Conservation (phyloP, 306 rosid genomes). For the Canavalia gladiata region DNA sequence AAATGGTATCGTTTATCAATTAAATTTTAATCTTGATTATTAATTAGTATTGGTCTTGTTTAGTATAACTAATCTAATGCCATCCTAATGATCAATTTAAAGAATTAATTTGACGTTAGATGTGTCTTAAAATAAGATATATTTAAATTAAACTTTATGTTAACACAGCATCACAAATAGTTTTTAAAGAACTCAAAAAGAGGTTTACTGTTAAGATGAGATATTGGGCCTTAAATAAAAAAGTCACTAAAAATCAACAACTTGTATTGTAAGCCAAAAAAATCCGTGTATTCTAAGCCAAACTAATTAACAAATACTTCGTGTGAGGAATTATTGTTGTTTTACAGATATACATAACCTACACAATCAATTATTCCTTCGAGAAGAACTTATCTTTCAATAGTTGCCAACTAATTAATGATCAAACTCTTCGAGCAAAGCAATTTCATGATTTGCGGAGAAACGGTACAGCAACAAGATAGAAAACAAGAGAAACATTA, state of each 20-base stretch:
- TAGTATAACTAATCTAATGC: too few relatives aligned
- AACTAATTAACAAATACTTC: conserved; percentile 8
- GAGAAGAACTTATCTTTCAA: not conserved
- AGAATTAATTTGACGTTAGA: too few relatives aligned
- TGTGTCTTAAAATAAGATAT: too few relatives aligned
- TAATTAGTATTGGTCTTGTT: too few relatives aligned
- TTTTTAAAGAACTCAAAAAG: not conserved
- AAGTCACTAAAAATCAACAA: not conserved
- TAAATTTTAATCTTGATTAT: too few relatives aligned
- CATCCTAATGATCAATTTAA: too few relatives aligned
- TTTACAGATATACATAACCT: not conserved
- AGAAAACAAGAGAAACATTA: not conserved
- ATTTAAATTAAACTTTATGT: too few relatives aligned
- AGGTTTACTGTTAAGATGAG: not conserved
- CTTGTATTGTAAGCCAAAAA: conserved; percentile 24
- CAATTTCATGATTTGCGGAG: not conserved
- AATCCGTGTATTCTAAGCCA: conserved; percentile 37
- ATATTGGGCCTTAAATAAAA: not conserved
- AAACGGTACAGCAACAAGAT: not conserved
- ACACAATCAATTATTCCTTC: conserved; percentile 28
- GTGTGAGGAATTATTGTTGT: not conserved
- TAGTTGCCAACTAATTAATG: conserved; percentile 8
- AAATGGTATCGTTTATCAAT: too few relatives aligned
- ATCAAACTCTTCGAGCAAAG: not conserved
- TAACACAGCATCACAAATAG: too few relatives aligned